A percentile compares a stretch with the other conserved stretches of the same genome.
These are phyloP conservation scores for Puccinellia tenuiflora DNA, from an alignment of 176 grass and related monocot species.

Conservation along the genomic window DNA sequence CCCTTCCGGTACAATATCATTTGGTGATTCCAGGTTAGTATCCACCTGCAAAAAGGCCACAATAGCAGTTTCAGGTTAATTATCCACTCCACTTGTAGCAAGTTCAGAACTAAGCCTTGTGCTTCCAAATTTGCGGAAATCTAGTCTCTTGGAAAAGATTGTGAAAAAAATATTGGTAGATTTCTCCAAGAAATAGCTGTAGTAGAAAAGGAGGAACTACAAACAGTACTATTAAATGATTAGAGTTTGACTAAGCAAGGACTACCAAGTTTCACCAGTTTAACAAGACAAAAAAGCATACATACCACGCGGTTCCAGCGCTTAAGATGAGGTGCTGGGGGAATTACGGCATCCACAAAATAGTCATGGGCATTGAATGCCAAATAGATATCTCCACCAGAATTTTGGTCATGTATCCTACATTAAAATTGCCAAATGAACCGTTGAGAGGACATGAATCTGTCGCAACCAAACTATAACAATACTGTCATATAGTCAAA, in stretches of 20 bases:
- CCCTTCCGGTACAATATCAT: slow-evolving; percentile 67
- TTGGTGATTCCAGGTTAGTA: slow-evolving; percentile 83
- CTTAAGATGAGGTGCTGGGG: slow-evolving; percentile 58
- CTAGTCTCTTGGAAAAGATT: neutral
- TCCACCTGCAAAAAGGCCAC: slow-evolving; percentile 50
- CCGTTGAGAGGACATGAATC: neutral
- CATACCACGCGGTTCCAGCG: slow-evolving; percentile 87
- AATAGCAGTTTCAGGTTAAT: slow-evolving; percentile 2
- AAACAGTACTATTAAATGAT: neutral
- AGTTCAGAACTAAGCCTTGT: neutral
- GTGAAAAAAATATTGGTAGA: neutral
- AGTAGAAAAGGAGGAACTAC: neutral
- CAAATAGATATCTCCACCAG: slow-evolving; percentile 70
- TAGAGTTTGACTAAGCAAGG: neutral
- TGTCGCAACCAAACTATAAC: neutral
- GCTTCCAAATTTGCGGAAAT: neutral
- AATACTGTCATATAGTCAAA: slow-evolving; percentile 13
- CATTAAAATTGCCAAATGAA: slow-evolving; percentile 19
- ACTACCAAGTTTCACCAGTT: neutral
- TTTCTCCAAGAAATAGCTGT: neutral
- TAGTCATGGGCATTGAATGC: slow-evolving; percentile 94
- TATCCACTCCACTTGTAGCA: neutral
- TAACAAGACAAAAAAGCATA: slow-evolving; percentile 6
- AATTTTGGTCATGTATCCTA: slow-evolving; percentile 73
- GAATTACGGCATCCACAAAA: slow-evolving; percentile 59